These are phyloP conservation scores for Hirsutella rhossiliensis DNA, from an alignment of 2,329 filamentous ascomycete species.

Conservation along the genomic window DNA sequence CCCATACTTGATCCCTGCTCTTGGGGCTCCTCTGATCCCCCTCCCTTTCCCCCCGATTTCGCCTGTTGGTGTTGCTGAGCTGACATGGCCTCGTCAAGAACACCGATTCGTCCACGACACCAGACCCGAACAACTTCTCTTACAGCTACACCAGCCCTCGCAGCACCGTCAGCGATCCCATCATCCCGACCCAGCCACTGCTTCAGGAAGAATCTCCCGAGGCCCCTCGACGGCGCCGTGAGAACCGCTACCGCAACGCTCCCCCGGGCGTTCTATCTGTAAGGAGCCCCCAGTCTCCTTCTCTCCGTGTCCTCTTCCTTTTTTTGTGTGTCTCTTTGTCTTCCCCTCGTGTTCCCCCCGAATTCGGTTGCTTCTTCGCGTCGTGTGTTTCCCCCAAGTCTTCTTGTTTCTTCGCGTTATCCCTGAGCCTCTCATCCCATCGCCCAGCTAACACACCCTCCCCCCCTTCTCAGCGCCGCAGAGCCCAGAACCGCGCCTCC, in stretches of 20 bases:
- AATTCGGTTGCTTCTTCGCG: not conserved
- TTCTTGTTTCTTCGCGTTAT: not conserved
- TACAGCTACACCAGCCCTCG: conserved; percentile 4
- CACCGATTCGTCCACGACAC: not conserved
- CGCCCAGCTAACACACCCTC: conserved; percentile 1
- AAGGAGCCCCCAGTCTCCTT: conserved; percentile 11
- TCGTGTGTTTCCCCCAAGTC: too few species aligned
- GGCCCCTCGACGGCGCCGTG: conserved; percentile 24
- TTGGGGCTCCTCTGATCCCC: too few species aligned
- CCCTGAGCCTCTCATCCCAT: not conserved
- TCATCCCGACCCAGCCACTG: not conserved
- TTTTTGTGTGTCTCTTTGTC: too few species aligned
- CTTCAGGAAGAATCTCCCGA: not conserved
- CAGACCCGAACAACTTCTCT: not conserved
- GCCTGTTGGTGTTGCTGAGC: not conserved
- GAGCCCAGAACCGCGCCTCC: conserved; percentile 19
- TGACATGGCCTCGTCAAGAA: not conserved
- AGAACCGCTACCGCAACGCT: conserved; percentile 41
- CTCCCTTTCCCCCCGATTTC: too few species aligned
- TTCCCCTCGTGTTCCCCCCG: too few species aligned
- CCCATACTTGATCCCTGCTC: too few species aligned
- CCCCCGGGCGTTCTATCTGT: conserved; percentile 36
- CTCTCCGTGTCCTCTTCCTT: too few species aligned
- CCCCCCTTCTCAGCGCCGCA: conserved; percentile 11
- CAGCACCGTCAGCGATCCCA: conserved; percentile 6